These are phyloP conservation scores for Nothophoma quercina DNA, from an alignment of 2,329 filamentous ascomycete species.

Conservation along the genomic window DNA sequence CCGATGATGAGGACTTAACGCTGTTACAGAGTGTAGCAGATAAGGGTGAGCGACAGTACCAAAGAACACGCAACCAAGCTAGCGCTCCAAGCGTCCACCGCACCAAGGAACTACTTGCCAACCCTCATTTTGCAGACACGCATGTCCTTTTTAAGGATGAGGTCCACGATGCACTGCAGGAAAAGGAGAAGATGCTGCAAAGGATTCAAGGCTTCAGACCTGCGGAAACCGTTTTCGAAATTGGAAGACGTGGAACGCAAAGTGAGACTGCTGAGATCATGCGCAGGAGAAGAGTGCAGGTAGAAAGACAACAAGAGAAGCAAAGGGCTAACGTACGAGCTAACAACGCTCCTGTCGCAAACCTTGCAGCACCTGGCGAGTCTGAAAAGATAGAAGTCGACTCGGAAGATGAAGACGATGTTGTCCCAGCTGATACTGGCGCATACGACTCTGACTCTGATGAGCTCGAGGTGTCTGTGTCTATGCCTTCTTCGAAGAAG, in stretches of 20 bases:
- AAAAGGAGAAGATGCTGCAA: conserved; percentile 85
- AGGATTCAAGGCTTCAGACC: conserved; percentile 89
- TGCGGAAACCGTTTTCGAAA: conserved; percentile 94
- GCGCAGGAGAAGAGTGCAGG: conserved; percentile 74
- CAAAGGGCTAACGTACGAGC: conserved; percentile 50
- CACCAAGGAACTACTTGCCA: conserved; percentile 76
- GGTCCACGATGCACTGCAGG: conserved; percentile 68
- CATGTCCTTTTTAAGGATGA: conserved; percentile 76
- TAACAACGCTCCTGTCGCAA: conserved; percentile 23
- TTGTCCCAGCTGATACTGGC: conserved; percentile 37
- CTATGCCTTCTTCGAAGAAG: conserved; percentile 48
- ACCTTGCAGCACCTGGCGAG: conserved; percentile 13
- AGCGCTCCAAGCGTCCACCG: conserved; percentile 90
- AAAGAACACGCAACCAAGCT: conserved; percentile 87
- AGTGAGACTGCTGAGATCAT: conserved; percentile 76
- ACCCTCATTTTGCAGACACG: conserved; percentile 74
- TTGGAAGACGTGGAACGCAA: conserved; percentile 73
- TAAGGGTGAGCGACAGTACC: conserved; percentile 93
- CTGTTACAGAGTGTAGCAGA: conserved; percentile 74
- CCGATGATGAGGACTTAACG: conserved; percentile 76
- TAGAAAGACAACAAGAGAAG: conserved; percentile 63
- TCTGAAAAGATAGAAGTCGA: conserved; percentile 34
- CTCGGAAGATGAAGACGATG: conserved; percentile 47
- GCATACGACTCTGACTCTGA: conserved; percentile 58
- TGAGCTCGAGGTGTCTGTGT: conserved; percentile 62